A percentile compares a stretch with the other conserved stretches of the same genome.
Conservation (phyloP, 192 early-diverging fungal species). For the Phlyctochytrium planicorne region DNA sequence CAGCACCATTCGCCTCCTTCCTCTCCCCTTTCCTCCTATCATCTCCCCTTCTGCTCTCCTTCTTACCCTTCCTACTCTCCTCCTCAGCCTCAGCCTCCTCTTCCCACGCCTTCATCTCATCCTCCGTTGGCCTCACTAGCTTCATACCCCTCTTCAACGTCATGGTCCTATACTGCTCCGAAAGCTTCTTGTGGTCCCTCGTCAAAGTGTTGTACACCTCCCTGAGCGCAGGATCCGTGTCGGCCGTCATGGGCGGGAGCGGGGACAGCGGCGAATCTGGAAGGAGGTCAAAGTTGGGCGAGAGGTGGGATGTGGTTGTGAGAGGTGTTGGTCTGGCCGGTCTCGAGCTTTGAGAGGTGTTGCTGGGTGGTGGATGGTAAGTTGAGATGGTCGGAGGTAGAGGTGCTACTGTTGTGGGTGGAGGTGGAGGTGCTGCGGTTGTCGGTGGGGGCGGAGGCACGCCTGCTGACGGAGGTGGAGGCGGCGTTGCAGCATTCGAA, state of each 20-base stretch:
- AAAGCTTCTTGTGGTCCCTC: background rate
- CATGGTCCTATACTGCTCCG: constrained; percentile 5
- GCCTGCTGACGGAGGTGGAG: background rate
- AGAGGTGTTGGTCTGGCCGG: too few relatives aligned
- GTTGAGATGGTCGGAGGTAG: background rate
- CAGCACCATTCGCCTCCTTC: too few relatives aligned
- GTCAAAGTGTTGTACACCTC: background rate
- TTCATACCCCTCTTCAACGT: constrained; percentile 3
- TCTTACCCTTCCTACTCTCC: too few relatives aligned
- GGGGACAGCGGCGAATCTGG: constrained; percentile 4
- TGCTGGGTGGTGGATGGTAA: background rate
- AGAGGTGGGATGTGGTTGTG: too few relatives aligned
- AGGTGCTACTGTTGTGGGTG: background rate
- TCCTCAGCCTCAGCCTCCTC: background rate
- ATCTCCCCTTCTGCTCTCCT: too few relatives aligned
- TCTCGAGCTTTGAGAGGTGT: too few relatives aligned
- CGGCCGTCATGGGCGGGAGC: background rate
- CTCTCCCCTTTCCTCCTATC: too few relatives aligned
- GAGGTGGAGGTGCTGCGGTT: background rate
- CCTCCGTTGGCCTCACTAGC: background rate
- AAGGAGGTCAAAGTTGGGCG: background rate
- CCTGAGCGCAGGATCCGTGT: constrained; percentile 1
- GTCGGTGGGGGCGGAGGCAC: constrained; percentile 4
- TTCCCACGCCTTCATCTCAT: background rate
- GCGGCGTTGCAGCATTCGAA: background rate